A percentile compares a stretch with the other conserved stretches of the same genome.
Conservation (phyloP, 164 flowering plant species). For the Tinospora cordifolia region DNA sequence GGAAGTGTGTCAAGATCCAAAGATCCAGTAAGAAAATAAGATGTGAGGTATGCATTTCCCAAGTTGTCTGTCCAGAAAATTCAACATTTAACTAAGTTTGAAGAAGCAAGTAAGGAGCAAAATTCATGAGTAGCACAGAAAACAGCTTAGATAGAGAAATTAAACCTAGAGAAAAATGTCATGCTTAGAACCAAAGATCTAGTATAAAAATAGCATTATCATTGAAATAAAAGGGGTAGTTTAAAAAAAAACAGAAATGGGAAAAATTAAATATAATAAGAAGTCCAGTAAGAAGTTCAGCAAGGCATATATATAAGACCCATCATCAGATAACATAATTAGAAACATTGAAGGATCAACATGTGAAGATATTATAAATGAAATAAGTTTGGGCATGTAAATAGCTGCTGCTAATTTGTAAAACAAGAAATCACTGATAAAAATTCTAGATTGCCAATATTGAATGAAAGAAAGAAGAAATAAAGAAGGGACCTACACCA, state of each 20-base stretch:
- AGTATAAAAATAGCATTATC: background rate
- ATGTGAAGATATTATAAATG: too few species aligned
- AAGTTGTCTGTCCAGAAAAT: slow-evolving; percentile 54
- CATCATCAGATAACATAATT: too few species aligned
- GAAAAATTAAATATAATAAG: too few species aligned
- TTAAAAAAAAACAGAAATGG: background rate
- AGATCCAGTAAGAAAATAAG: slow-evolving; percentile 81
- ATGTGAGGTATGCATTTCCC: slow-evolving; percentile 85
- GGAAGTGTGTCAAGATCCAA: slow-evolving; percentile 74
- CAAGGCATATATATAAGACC: too few species aligned
- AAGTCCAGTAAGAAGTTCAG: too few species aligned
- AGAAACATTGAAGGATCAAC: too few species aligned
- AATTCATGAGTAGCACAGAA: background rate
- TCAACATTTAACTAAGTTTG: slow-evolving; percentile 1
- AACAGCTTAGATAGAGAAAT: background rate
- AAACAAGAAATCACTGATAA: background rate
- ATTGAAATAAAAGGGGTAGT: background rate
- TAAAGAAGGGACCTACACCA: slow-evolving; percentile 56
- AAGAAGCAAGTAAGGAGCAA: background rate
- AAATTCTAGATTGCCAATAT: background rate
- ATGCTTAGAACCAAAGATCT: too few species aligned
- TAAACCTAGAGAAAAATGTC: background rate
- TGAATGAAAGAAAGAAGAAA: background rate
- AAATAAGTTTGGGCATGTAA: too few species aligned
- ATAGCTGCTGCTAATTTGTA: too few species aligned